Percentiles rank a stretch among this genome's conserved stretches.
phyloP scores from a whole-genome alignment of 208 protist species.

The Eutreptiella sp. region DNA sequence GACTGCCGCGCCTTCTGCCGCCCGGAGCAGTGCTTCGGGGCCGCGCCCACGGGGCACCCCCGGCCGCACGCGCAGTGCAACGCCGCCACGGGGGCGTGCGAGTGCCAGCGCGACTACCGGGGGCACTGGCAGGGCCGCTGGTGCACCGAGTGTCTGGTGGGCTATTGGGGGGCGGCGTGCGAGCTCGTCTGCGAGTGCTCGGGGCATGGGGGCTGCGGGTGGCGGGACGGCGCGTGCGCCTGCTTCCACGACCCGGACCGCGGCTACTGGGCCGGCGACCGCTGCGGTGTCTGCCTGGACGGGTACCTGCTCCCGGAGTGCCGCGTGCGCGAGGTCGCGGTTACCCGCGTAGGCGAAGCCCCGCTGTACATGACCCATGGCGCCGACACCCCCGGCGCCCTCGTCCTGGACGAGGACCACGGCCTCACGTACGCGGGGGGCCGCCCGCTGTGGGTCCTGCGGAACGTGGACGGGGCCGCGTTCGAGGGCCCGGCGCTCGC shows the following conservation, averaged over 20 bases:
- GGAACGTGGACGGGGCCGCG: too few relatives aligned
- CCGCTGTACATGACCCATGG: too few relatives aligned
- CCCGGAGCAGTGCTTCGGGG: constrained; percentile 13
- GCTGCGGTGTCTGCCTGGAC: constrained; percentile 10
- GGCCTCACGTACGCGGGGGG: too few relatives aligned
- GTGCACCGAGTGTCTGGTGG: constrained; percentile 4
- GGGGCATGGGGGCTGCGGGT: constrained; percentile 2
- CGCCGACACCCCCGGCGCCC: too few relatives aligned
- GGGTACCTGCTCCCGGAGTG: constrained; percentile 25
- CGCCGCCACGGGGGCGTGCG: constrained; percentile 4
- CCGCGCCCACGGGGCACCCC: constrained; percentile 8
- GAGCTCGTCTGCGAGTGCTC: not conserved
- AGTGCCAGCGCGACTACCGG: constrained; percentile 5
- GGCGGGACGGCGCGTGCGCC: constrained; percentile 16
- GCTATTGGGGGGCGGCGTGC: constrained; percentile 17
- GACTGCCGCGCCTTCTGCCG: constrained; percentile 8
- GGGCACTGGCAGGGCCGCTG: constrained; percentile 2
- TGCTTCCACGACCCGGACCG: constrained; percentile 9
- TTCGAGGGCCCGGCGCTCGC: too few relatives aligned
- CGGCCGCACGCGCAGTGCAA: constrained; percentile 22
- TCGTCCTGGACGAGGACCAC: too few relatives aligned
- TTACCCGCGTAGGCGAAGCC: too few relatives aligned
- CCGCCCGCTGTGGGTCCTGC: too few relatives aligned
- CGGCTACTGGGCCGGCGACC: not conserved
- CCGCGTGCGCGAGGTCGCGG: not conserved